Evolutionary conservation across 331 rosid genomes (phyloP), one percentile per base, ranked within the genome.

Genomic region (Telfairia occidentalis): DNA sequence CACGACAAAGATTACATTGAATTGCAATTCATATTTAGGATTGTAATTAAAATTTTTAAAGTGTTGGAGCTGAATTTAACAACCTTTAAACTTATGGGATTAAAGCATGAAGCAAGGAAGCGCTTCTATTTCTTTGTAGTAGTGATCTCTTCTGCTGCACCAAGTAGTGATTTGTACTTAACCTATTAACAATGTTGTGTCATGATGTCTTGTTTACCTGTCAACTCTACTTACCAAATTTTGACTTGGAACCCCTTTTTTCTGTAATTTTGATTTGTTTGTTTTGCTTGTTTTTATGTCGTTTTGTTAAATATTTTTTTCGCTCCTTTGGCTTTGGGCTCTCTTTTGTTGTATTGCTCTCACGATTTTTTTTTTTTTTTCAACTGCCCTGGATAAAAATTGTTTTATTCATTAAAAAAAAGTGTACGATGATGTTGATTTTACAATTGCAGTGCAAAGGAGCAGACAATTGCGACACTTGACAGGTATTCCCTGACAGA

Each of bases 391-490:
- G n/a, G n/a, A n/a, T n/a, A n/a, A n/a, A n/a, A n/a, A n/a, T n/a
- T n/a, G n/a, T n/a, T n/a, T n/a, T n/a, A n/a, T n/a, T n/a, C n/a
- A n/a, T n/a, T n/a, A n/a, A n/a, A n/a, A n/a, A n/a, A n/a, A n/a
- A n/a, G n/a, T n/a, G 60, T 8, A 21, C 23, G 24, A 60, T 60
- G 24, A 32, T 30, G 21, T 15, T 59, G 24, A 61, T 18, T 61
- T 1, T 32, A 75, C 75, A 6, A 67, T 83, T 78, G 75, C 87
- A 86, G 88, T 49, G 86, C 90, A 5, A 76, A 53, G 75, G 83
- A 74, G 43, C 86, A 84, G 72, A 86, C 87, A 24, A 67, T 78
- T 46, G 79, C 71, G 26, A 86, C 82, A 50, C 86, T 86, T 26
- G 80, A 76, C 53, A 82, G 80, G 45, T 77, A 80, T 78, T 78